A percentile compares a stretch with the other conserved stretches of the same genome.
phyloP scores from a whole-genome alignment of 305 asterid species.

The Plantago lanceolata region DNA sequence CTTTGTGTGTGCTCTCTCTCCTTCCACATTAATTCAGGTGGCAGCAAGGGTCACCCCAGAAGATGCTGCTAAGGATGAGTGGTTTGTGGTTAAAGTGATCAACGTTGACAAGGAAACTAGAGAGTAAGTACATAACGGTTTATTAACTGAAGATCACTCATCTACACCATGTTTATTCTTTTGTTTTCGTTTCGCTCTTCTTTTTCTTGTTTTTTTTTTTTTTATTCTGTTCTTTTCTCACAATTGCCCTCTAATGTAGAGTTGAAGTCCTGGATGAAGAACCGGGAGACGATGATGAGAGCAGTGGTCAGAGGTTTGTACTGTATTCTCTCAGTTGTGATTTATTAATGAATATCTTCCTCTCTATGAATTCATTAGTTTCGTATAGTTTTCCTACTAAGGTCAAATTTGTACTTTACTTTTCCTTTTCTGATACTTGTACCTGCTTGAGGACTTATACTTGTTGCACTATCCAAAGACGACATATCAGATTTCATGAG shows the following conservation, averaged over 20 bases:
- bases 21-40: constrained; percentile 45
- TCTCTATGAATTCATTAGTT: background rate
- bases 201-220: no score
- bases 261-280: constrained; percentile 20
- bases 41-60: constrained; percentile 90
- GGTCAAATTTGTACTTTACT: background rate
- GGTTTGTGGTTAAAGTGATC: constrained; percentile 92
- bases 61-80: constrained; percentile 85
- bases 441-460: background rate
- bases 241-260: constrained; percentile 3
- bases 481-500: background rate
- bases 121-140: constrained; percentile 67
- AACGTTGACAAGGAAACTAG: constrained; percentile 91
- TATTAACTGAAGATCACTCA: background rate
- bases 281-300: constrained; percentile 17
- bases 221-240: no score
- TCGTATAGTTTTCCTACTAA: background rate
- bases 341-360: background rate
- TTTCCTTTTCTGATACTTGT: background rate
- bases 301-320: constrained; percentile 14
- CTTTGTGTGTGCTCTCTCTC: background rate
- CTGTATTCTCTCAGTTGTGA: background rate
- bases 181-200: no score
- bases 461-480: background rate
- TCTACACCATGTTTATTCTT: background rate